phyloP scores from a whole-genome alignment of 192 early-diverging fungal species.

The Spizellomyces punctatus region DNA sequence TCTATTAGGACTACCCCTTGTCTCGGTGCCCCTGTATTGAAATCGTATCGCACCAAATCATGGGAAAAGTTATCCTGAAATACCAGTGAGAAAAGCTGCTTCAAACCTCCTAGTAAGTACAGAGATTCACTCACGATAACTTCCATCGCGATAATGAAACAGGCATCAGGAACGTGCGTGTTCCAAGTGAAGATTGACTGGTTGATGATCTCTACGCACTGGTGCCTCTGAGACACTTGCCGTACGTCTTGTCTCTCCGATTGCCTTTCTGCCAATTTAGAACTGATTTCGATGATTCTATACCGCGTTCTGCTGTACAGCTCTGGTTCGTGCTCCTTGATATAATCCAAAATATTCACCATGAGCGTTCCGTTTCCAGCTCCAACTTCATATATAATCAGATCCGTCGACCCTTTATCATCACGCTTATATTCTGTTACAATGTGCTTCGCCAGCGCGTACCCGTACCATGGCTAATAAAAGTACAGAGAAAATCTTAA shows the following conservation, averaged over 20 bases:
- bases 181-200: constrained; percentile 92
- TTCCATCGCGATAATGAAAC: constrained; percentile 96
- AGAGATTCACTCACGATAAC: constrained; percentile 71
- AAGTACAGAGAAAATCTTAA: no score
- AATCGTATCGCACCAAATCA: constrained; percentile 89
- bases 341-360: constrained; percentile 88
- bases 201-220: constrained; percentile 76
- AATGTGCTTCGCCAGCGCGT: constrained; percentile 88
- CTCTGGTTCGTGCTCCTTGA: constrained; percentile 74
- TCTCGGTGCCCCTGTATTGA: constrained; percentile 66
- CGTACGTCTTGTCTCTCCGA: constrained; percentile 18
- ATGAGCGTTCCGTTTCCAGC: constrained; percentile 97
- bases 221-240: constrained; percentile 29
- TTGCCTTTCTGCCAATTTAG: constrained; percentile 68
- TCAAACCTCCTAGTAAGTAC: background rate
- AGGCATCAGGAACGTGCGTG: constrained; percentile 64
- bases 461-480: constrained; percentile 84
- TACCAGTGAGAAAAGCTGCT: constrained; percentile 7
- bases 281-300: constrained; percentile 90
- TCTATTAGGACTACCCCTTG: constrained; percentile 85
- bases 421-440: constrained; percentile 74
- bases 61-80: constrained; percentile 93
- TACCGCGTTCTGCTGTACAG: constrained; percentile 82
- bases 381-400: constrained; percentile 94
- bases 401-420: constrained; percentile 37